phyloP scores from a whole-genome alignment of 108 stramenopile species.

The Nitzschia inconspicua region DNA sequence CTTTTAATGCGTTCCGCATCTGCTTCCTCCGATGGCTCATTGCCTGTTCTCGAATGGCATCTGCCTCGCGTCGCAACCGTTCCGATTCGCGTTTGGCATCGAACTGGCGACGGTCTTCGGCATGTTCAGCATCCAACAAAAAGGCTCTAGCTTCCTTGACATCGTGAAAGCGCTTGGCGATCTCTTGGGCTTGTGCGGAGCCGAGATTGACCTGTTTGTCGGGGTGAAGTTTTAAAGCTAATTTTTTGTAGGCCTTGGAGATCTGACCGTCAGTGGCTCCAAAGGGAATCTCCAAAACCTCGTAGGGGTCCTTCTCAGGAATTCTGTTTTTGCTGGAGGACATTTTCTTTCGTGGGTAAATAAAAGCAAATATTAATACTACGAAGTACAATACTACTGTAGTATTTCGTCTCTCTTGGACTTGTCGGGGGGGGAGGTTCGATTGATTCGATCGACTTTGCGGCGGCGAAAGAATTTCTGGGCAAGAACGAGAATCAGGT shows the following conservation, averaged over 20 bases:
- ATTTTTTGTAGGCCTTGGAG: constrained; percentile 77
- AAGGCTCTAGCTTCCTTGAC: constrained; percentile 65
- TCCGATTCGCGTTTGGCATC: constrained; percentile 62
- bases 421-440: too few species aligned
- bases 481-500: too few species aligned
- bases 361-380: too few species aligned
- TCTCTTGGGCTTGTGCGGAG: neutral
- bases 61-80: constrained; percentile 44
- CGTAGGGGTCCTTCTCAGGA: constrained; percentile 66
- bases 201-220: constrained; percentile 73
- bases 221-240: constrained; percentile 90
- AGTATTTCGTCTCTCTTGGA: too few species aligned
- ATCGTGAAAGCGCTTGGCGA: constrained; percentile 43
- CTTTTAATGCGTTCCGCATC: constrained; percentile 63
- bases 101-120: constrained; percentile 43
- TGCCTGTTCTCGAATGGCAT: constrained; percentile 52
- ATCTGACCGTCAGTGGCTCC: constrained; percentile 59
- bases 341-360: too few species aligned
- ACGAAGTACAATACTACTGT: neutral
- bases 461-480: too few species aligned
- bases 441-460: too few species aligned
- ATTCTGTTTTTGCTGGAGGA: constrained; percentile 16
- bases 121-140: constrained; percentile 56
- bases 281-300: constrained; percentile 47
- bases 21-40: constrained; percentile 69